phyloP scores from a whole-genome alignment of 2,329 filamentous ascomycete genomes.

The Pestalotiopsis sp. region DNA sequence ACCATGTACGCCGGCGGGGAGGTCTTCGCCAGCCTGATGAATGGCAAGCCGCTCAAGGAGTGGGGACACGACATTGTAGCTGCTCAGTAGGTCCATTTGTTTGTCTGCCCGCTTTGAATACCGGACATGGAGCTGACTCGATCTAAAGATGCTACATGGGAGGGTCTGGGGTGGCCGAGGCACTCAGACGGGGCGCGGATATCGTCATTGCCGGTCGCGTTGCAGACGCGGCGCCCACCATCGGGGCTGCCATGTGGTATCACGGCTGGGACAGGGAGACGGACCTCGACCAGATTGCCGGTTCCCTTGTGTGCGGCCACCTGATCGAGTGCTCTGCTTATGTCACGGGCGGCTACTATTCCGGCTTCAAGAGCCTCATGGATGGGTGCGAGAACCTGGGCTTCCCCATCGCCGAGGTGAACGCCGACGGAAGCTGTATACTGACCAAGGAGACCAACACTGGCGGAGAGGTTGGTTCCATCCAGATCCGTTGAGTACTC shows the following conservation, averaged over 20 bases:
- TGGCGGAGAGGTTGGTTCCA: conserved; percentile 21
- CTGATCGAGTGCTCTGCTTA: conserved; percentile 47
- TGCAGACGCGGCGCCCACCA: conserved; percentile 42
- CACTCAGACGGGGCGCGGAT: conserved; percentile 33
- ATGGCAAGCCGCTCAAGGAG: conserved; percentile 18
- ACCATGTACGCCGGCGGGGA: conserved; percentile 23
- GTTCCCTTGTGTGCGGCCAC: conserved; percentile 41
- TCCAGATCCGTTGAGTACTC: neutral
- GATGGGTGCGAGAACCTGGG: conserved; percentile 38
- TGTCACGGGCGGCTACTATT: conserved; percentile 44
- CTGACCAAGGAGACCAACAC: conserved; percentile 23
- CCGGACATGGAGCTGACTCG: neutral
- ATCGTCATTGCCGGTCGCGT: conserved; percentile 41
- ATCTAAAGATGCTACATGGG: conserved; percentile 40
- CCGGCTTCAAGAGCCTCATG: conserved; percentile 38
- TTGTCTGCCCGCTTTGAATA: neutral
- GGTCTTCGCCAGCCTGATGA: conserved; percentile 23
- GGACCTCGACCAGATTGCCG: conserved; percentile 43
- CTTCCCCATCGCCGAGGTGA: conserved; percentile 14
- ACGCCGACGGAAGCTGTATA: neutral
- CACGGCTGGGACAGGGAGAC: conserved; percentile 40
- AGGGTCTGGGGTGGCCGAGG: conserved; percentile 38
- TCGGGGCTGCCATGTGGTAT: conserved; percentile 31
- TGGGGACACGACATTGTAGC: conserved; percentile 20
- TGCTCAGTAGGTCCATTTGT: conserved; percentile 24